These are phyloP conservation scores for Adiantum capillusveneris DNA, from an alignment of 75 land plant species.

Conservation along the genomic window DNA sequence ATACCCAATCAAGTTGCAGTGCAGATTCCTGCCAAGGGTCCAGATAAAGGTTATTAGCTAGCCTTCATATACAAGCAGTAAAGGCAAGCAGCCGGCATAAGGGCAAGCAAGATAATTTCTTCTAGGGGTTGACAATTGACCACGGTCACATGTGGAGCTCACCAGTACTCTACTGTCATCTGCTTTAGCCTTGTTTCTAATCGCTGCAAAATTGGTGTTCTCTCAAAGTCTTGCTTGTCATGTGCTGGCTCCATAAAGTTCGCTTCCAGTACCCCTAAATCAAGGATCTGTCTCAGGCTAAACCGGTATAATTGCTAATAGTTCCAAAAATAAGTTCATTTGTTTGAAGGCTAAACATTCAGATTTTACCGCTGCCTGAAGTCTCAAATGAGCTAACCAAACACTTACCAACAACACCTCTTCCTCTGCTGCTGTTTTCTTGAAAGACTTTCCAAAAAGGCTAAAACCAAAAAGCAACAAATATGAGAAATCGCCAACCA, in stretches of 20 bases:
- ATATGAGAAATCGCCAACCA: not conserved
- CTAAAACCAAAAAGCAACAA: constrained; percentile 35
- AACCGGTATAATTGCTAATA: no score
- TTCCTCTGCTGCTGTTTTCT: constrained; percentile 66
- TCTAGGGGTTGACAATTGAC: no score
- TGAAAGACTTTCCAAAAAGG: constrained; percentile 84
- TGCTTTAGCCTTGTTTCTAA: constrained; percentile 3
- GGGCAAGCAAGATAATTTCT: no score
- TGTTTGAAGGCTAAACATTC: no score
- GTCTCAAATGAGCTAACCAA: not conserved
- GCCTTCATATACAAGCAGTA: no score
- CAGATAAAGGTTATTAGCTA: no score
- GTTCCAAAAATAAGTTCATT: no score
- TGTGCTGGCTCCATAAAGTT: constrained; percentile 11
- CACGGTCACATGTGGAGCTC: no score
- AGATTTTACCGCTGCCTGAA: not conserved
- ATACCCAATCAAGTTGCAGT: constrained; percentile 23
- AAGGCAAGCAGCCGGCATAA: no score
- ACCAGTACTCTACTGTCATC: constrained; percentile 5
- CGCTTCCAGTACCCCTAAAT: not conserved
- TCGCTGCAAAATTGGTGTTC: not conserved
- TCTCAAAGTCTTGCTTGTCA: constrained; percentile 5
- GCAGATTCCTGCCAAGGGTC: constrained; percentile 22
- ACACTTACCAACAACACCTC: constrained; percentile 85
- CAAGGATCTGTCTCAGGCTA: not conserved